A percentile compares a stretch with the other conserved stretches of the same genome.
These are phyloP conservation scores for Senna tora DNA, from an alignment of 306 rosid species.

Conservation along the genomic window DNA sequence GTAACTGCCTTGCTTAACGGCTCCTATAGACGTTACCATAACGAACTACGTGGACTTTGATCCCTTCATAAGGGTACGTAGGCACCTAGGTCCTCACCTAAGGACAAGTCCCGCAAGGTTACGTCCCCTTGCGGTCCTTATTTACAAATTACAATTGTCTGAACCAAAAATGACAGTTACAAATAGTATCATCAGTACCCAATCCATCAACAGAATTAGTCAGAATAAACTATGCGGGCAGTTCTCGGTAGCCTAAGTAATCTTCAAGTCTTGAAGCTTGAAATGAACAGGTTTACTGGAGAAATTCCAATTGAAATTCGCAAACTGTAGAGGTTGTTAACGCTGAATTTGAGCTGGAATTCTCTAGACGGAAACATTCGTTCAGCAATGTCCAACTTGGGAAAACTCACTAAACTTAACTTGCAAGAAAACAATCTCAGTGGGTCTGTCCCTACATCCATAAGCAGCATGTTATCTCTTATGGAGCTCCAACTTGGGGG, in stretches of 20 bases:
- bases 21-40: too few relatives aligned
- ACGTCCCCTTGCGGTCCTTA: too few relatives aligned
- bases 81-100: too few relatives aligned
- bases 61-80: too few relatives aligned
- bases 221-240: slow-evolving; percentile 57
- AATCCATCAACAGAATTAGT: too few relatives aligned
- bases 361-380: slow-evolving; percentile 72
- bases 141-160: too few relatives aligned
- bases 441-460: slow-evolving; percentile 57
- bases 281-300: slow-evolving; percentile 59
- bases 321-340: slow-evolving; percentile 35
- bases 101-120: too few relatives aligned
- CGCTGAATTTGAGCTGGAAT: slow-evolving; percentile 69
- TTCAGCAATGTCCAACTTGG: slow-evolving; percentile 42
- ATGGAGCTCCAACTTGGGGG: slow-evolving; percentile 75
- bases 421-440: slow-evolving; percentile 60
- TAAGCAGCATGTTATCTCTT: slow-evolving; percentile 35
- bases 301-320: slow-evolving; percentile 56
- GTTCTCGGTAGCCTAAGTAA: slow-evolving; percentile 52
- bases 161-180: too few relatives aligned
- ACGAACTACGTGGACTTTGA: too few relatives aligned
- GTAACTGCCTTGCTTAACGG: too few relatives aligned
- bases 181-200: too few relatives aligned
- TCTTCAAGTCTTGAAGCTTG: slow-evolving; percentile 70
- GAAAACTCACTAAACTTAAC: slow-evolving; percentile 42